phyloP scores from a whole-genome alignment of 2,329 filamentous ascomycete species.

The Xylariaceae sp. region DNA sequence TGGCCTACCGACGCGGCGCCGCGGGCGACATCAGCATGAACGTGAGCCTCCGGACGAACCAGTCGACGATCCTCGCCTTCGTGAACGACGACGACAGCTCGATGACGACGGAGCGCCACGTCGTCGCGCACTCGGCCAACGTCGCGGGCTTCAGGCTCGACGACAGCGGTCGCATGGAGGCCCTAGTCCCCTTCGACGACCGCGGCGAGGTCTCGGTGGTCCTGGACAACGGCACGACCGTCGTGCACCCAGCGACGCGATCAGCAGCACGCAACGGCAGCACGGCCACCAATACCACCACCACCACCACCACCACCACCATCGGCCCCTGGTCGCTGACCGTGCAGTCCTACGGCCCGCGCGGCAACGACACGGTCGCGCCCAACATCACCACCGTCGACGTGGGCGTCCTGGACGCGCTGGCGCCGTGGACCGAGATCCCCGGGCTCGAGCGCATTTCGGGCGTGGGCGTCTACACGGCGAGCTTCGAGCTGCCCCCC shows the following conservation, averaged over 20 bases:
- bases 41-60: constrained; percentile 1
- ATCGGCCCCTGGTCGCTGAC: constrained; percentile 2
- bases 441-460: constrained; percentile 2
- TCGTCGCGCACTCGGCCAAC: not conserved
- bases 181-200: constrained; percentile 1
- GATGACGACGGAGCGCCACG: not conserved
- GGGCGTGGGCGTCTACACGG: constrained; percentile 3
- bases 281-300: too few species aligned
- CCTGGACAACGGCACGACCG: constrained; percentile 3
- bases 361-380: constrained; percentile 2
- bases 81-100: not conserved
- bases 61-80: constrained; percentile 2
- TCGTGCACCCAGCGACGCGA: not conserved
- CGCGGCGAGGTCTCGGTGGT: constrained; percentile 2
- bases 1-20: not conserved
- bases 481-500: not conserved
- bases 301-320: not conserved
- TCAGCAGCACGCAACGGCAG: too few species aligned
- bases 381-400: constrained; percentile 1
- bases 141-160: not conserved
- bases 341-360: constrained; percentile 2
- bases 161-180: not conserved
- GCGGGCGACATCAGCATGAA: constrained; percentile 1
- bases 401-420: constrained; percentile 1
- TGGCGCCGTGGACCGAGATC: constrained; percentile 4